These are phyloP conservation scores for Paecilomyces formosus DNA, from an alignment of 2,329 filamentous ascomycete species.

Conservation along the genomic window DNA sequence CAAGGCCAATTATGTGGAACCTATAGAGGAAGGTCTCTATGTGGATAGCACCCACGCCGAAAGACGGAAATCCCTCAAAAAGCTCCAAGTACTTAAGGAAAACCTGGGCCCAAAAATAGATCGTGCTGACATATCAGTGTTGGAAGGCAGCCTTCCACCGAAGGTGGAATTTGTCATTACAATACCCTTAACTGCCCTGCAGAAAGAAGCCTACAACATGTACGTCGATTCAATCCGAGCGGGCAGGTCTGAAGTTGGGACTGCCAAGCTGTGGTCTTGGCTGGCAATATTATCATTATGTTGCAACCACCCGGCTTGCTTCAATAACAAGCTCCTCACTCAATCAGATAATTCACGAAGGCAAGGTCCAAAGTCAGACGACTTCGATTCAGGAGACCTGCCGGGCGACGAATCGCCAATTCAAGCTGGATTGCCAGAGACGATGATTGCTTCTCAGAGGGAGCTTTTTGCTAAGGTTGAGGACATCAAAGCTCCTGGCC, in stretches of 20 bases:
- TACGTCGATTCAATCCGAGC: conserved; percentile 39
- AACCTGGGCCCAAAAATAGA: conserved; percentile 72
- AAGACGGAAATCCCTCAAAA: conserved; percentile 55
- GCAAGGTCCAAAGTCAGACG: conserved; percentile 8
- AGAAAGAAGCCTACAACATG: conserved; percentile 55
- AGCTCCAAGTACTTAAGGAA: conserved; percentile 62
- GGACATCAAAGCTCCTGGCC: conserved; percentile 34
- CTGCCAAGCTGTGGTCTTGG: conserved; percentile 48
- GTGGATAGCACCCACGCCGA: conserved; percentile 52
- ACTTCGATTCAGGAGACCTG: conserved; percentile 10
- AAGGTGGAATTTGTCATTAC: conserved; percentile 80
- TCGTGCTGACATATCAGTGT: conserved; percentile 60
- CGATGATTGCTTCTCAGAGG: conserved; percentile 25
- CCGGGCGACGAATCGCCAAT: conserved; percentile 26
- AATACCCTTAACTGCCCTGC: conserved; percentile 60
- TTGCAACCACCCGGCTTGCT: conserved; percentile 52
- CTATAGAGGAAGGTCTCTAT: conserved; percentile 66
- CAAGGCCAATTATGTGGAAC: conserved; percentile 58
- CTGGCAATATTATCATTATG: conserved; percentile 46
- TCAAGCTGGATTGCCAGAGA: conserved; percentile 28
- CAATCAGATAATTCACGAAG: conserved; percentile 18
- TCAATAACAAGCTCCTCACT: conserved; percentile 42
- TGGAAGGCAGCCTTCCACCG: conserved; percentile 59
- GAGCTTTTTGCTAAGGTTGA: conserved; percentile 21
- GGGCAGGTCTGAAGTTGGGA: conserved; percentile 24